Evolutionary conservation across 257 asterid species (phyloP), one percentile per base, ranked within the genome.

Genomic region (Solanum piurae): DNA sequence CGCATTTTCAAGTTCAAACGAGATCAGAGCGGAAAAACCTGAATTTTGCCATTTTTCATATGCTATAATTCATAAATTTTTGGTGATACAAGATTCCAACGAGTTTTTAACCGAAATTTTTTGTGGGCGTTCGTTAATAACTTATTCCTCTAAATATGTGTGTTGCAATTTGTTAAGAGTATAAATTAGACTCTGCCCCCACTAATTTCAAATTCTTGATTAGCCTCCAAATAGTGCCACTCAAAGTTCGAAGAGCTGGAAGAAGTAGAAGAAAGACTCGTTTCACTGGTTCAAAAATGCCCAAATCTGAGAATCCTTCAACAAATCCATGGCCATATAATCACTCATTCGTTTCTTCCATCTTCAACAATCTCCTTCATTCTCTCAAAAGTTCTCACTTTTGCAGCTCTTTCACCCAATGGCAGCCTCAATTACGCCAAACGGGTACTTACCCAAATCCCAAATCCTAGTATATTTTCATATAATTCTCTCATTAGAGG

Each of bases 401-500:
- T 92, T 88, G 93, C 96, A 23, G 94, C 98, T 71, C 87, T 89
- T 27, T 89, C 87, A 5, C 87, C 90, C 13, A 91, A 91, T 91
- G 93, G 96, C 37, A 85, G 93, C 87, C 80, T 92, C 25, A 90
- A 13, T 69, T 92, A 95, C 83, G 98, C 98, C 9, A 89, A 74
- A 46, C 52, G 84, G 83, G 88, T 95, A 58, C 91, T 94, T 4
- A 74, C 88, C 37, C 94, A 91, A 75, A 92, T 92, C 62, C 95
- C 93, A 6, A 21, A 62, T 86, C 95, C 98, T 6, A 87, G 88
- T 13, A 90, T 93, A 40, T 95, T 92, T 89, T 86, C 93, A 9
- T 92, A 93, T 83, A 95, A 95, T 71, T 90, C 97, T 2, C 88
- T 95, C 42, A 94, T 95, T 89, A 87, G 98, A 64, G 98, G 97